phyloP scores from a whole-genome alignment of 306 rosid species.

The Sphenostylis stenocarpa region DNA sequence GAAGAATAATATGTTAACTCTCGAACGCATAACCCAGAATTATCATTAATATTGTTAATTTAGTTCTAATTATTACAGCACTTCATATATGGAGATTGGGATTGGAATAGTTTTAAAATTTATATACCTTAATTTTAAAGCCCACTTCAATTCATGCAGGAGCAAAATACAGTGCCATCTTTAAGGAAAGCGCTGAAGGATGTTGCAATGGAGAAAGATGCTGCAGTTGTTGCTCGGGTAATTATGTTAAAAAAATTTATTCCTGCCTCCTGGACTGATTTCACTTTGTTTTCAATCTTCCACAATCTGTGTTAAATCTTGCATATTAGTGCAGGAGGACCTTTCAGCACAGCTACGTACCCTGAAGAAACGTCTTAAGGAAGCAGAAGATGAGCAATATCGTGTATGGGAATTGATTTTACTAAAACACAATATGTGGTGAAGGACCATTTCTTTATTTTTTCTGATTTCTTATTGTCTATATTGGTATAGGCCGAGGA shows the following conservation, averaged over 20 bases:
- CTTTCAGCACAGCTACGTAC: constrained; percentile 83
- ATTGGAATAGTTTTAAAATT: constrained; percentile 14
- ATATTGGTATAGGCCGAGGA: constrained; percentile 85
- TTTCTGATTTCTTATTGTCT: constrained; percentile 34
- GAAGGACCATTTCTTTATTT: neutral
- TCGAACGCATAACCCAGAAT: neutral
- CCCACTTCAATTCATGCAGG: constrained; percentile 50
- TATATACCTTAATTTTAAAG: neutral
- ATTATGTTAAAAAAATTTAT: constrained; percentile 18
- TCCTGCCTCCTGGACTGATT: constrained; percentile 1
- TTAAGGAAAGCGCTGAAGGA: constrained; percentile 87
- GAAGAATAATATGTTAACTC: constrained; percentile 10
- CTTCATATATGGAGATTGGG: neutral
- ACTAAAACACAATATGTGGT: neutral
- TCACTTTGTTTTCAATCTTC: constrained; percentile 7
- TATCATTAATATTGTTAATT: neutral
- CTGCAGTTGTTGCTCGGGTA: constrained; percentile 91
- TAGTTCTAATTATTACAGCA: neutral
- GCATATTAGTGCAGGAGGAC: constrained; percentile 71
- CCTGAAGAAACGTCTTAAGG: constrained; percentile 80
- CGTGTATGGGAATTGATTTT: constrained; percentile 60
- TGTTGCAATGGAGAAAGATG: constrained; percentile 98
- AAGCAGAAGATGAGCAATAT: constrained; percentile 96
- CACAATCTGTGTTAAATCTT: constrained; percentile 13
- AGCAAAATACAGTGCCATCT: constrained; percentile 73